Evolutionary conservation across 2,329 filamentous ascomycete species (phyloP).

Genomic region (Aspergillus felis): DNA sequence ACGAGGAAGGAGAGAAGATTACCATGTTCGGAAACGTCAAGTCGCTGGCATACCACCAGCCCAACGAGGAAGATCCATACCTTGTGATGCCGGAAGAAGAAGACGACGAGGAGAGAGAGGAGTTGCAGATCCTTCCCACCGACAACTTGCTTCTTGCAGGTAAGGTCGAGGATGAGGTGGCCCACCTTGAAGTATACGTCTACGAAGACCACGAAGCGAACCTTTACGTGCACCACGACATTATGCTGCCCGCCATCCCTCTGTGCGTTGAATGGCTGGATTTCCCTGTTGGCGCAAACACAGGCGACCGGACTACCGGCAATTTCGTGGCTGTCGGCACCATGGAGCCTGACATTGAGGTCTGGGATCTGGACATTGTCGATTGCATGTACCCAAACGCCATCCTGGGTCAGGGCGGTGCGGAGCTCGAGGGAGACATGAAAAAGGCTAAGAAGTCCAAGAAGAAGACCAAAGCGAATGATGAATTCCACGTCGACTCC

Average conservation of each 20-base stretch:
- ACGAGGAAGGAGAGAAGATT: conserved; percentile 66
- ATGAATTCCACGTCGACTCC: conserved; percentile 89
- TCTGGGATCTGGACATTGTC: conserved; percentile 94
- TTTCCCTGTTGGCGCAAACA: conserved; percentile 73
- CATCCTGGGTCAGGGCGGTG: conserved; percentile 73
- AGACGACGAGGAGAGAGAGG: conserved; percentile 87
- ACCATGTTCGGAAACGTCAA: conserved; percentile 95
- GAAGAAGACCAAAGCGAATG: conserved; percentile 85
- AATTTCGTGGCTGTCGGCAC: conserved; percentile 96
- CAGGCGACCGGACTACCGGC: conserved; percentile 63
- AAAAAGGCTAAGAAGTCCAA: conserved; percentile 81
- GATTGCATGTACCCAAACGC: conserved; percentile 98
- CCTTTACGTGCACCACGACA: conserved; percentile 98
- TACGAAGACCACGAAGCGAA: conserved; percentile 96
- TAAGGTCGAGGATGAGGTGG: conserved; percentile 94
- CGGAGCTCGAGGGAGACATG: conserved; percentile 41
- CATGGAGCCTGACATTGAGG: conserved; percentile 97
- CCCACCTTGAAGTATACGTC: conserved; percentile 93
- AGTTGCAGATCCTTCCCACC: conserved; percentile 85
- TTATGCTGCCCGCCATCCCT: conserved; percentile 96
- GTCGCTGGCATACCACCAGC: conserved; percentile 87
- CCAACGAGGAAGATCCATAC: conserved; percentile 93
- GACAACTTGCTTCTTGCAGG: conserved; percentile 91
- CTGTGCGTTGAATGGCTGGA: conserved; percentile 95
- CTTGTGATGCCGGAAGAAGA: conserved; percentile 79